A percentile compares a stretch with the other conserved stretches of the same genome.
phyloP scores from a whole-genome alignment of 352 stramenopile species.

The Phytopythium chamaehyphon region DNA sequence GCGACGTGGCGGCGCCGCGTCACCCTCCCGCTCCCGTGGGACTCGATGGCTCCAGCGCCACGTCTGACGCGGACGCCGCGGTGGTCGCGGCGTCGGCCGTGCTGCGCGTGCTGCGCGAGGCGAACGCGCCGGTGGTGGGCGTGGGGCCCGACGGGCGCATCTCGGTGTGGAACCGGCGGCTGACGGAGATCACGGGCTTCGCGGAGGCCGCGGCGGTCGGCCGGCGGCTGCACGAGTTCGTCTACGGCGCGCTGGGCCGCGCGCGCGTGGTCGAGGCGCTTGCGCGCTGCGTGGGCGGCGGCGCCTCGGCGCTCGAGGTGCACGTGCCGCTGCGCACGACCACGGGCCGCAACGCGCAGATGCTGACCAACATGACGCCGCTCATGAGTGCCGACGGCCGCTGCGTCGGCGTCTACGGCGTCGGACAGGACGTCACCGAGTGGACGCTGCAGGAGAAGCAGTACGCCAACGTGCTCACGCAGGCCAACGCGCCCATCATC shows the following conservation, averaged over 20 bases:
- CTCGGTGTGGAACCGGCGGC: constrained; percentile 65
- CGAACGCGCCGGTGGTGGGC: constrained; percentile 44
- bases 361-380: constrained; percentile 59
- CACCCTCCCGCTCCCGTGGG: constrained; percentile 57
- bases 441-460: constrained; percentile 37
- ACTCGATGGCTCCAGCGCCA: constrained; percentile 71
- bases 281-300: constrained; percentile 9
- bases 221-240: constrained; percentile 28
- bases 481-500: constrained; percentile 74
- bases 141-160: constrained; percentile 36
- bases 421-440: constrained; percentile 54
- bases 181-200: constrained; percentile 36
- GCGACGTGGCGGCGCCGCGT: constrained; percentile 28
- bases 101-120: constrained; percentile 36
- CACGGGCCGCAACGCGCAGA: constrained; percentile 32
- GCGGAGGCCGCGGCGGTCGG: constrained; percentile 20
- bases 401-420: constrained; percentile 21
- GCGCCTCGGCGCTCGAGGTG: constrained; percentile 30
- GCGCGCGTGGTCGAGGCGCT: constrained; percentile 14
- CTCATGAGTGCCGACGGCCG: constrained; percentile 27
- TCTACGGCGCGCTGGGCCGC: constrained; percentile 16
- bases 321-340: constrained; percentile 44
- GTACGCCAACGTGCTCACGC: constrained; percentile 60
- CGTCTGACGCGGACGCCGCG: constrained; percentile 14
- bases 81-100: constrained; percentile 11